Base-by-base conservation (phyloP, 768 basidiomycete species). In the Xerocomus potaroensis region DNA sequence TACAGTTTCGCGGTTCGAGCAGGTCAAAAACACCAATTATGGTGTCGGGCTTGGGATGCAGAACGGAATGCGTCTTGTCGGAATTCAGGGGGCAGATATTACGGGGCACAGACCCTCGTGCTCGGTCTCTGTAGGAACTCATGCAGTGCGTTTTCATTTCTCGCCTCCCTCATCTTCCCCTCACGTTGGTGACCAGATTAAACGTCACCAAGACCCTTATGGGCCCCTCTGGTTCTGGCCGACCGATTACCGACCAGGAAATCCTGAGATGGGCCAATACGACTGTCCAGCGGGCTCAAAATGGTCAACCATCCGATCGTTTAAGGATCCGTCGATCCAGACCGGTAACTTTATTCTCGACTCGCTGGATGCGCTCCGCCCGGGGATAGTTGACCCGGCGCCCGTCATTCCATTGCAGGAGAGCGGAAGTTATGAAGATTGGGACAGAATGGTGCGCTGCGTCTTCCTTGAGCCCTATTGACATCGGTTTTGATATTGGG, bases 11-110 rank as follows among this genome's bases (percentile, higher is more conserved):
- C 77, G 91, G 43, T 99, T 98, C 78, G 98, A 99, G 74, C 84
- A 85, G 26, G 92, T 99, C 22, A 96, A 99, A 71, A 98, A 99
- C 69, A 96, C 91, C 35, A 99, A 98, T 66, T 98, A 99, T 59
- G 84, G 72, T 8, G 86, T 98, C 34, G 96, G 97, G 36, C 83
- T 99, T 14, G 94, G 82, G 3, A 91, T 84, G 66, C 85, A 91
- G 66, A 94, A 89, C 60, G 84, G 87, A 35, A 89, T 99, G 89
- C 91, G 88, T 63, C 72, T 99, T 50, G 93, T 99, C 37, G 94
- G 95, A 6, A 97, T 98, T 51, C 96, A 99, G 64, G 96, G 96
- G 11, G 84, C 95, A 1, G 95, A 98, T 66, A 94, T 99, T 54
- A 99, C 60, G 92, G 85, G n/a, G 74, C 73, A 41, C 87, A 84